Evolutionary conservation across 108 stramenopile species (phyloP).

Genomic region (Skeletonema costatum): DNA sequence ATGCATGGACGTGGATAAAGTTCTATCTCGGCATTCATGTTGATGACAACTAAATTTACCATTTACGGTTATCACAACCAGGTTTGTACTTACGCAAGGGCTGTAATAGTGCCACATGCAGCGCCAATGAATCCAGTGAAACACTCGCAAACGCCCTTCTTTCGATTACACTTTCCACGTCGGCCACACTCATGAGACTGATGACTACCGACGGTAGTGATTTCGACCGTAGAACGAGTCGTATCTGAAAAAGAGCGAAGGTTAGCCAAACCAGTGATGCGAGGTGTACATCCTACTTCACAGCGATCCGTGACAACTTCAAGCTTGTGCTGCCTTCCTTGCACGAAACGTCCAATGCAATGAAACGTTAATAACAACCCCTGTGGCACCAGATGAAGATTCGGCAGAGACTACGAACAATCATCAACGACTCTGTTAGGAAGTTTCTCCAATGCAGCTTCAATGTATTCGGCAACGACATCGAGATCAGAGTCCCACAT

Average conservation of each 20-base stretch:
- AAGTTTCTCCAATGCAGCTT: slow-evolving; percentile 44
- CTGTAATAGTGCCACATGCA: slow-evolving; percentile 28
- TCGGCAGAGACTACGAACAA: slow-evolving; percentile 49
- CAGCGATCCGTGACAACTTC: slow-evolving; percentile 48
- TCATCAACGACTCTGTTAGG: slow-evolving; percentile 68
- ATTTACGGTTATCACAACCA: no score
- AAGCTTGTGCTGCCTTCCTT: slow-evolving; percentile 63
- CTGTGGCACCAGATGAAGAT: slow-evolving; percentile 8
- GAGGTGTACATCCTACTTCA: slow-evolving; percentile 60
- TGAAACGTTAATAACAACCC: slow-evolving; percentile 44
- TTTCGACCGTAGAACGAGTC: slow-evolving; percentile 45
- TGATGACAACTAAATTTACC: no score
- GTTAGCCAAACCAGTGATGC: slow-evolving; percentile 46
- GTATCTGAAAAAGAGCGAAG: slow-evolving; percentile 34
- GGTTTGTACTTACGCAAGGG: slow-evolving; percentile 9
- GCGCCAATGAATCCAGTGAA: slow-evolving; percentile 61
- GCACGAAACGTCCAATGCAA: slow-evolving; percentile 51
- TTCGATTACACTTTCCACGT: slow-evolving; percentile 75
- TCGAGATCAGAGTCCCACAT: slow-evolving; percentile 16
- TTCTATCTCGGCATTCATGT: no score
- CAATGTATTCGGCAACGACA: slow-evolving; percentile 27
- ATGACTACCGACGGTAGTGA: slow-evolving; percentile 46
- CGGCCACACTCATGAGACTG: slow-evolving; percentile 69
- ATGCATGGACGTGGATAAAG: no score
- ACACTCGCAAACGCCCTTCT: slow-evolving; percentile 73